These are phyloP conservation scores for Aspergillus niger DNA, from an alignment of 2,329 filamentous ascomycete species.

Conservation along the genomic window DNA sequence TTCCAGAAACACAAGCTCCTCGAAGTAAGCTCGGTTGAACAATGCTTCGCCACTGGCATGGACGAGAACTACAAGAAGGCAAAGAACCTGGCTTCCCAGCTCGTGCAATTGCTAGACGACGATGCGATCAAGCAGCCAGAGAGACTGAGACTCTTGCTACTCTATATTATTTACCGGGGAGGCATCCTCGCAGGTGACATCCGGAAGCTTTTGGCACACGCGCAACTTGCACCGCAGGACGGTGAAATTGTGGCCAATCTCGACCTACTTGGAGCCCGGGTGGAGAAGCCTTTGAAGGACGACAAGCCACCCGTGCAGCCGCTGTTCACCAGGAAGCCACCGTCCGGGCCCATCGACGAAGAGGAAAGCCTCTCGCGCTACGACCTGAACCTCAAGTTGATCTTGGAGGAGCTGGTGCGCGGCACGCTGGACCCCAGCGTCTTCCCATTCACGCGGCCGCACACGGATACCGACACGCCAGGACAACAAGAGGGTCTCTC, in stretches of 20 bases:
- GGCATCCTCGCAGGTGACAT: conserved; percentile 84
- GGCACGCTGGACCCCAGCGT: conserved; percentile 66
- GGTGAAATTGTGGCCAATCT: conserved; percentile 72
- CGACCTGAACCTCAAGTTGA: conserved; percentile 75
- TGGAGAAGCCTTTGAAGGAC: conserved; percentile 75
- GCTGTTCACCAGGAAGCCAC: conserved; percentile 70
- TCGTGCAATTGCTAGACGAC: conserved; percentile 87
- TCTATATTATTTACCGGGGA: conserved; percentile 84
- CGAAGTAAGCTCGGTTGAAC: conserved; percentile 85
- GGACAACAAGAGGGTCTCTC: conserved; percentile 53
- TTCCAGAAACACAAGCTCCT: conserved; percentile 83
- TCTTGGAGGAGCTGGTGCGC: conserved; percentile 73
- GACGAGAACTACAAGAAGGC: conserved; percentile 92
- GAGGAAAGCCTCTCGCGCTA: conserved; percentile 87
- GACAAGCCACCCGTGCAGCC: conserved; percentile 64
- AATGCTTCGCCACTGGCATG: conserved; percentile 85
- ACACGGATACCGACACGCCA: conserved; percentile 51
- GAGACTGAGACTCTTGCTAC: conserved; percentile 77
- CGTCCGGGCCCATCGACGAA: conserved; percentile 60
- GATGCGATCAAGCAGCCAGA: conserved; percentile 71
- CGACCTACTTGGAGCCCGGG: conserved; percentile 75
- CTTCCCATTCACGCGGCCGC: conserved; percentile 75
- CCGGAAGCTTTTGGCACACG: conserved; percentile 79
- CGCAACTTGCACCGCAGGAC: conserved; percentile 73
- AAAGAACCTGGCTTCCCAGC: conserved; percentile 81